These are phyloP conservation scores for Cyclocybe aegerita DNA, from an alignment of 768 basidiomycete genomes.

Conservation along the genomic window DNA sequence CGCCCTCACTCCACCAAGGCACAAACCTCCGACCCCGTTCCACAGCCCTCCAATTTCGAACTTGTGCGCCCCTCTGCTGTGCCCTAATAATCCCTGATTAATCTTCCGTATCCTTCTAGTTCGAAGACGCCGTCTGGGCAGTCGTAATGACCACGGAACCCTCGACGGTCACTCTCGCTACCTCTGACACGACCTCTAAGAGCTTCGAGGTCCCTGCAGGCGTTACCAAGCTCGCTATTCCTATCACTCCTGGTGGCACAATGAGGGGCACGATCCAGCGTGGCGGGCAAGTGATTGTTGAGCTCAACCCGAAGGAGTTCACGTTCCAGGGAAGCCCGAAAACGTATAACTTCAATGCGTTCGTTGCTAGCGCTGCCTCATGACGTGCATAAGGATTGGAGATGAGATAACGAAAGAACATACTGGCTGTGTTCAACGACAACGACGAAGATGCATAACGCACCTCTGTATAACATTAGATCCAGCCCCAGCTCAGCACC, in stretches of 20 bases:
- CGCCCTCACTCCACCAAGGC: conserved; percentile 62
- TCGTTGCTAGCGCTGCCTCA: conserved; percentile 43
- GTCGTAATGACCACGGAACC: conserved; percentile 61
- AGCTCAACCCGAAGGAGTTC: conserved; percentile 50
- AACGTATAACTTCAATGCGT: conserved; percentile 72
- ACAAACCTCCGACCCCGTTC: conserved; percentile 51
- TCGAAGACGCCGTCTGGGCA: conserved; percentile 66
- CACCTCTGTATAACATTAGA: too few species aligned
- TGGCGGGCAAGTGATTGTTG: conserved; percentile 43
- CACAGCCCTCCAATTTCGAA: conserved; percentile 55
- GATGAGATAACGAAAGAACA: too few species aligned
- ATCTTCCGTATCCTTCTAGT: conserved; percentile 30
- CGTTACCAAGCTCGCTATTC: conserved; percentile 58
- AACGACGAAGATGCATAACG: too few species aligned
- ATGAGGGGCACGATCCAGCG: conserved; percentile 52
- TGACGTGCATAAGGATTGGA: background rate
- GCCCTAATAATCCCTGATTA: conserved; percentile 6
- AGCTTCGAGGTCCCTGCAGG: conserved; percentile 56
- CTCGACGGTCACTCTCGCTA: conserved; percentile 55
- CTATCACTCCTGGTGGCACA: conserved; percentile 49
- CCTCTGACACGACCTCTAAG: conserved; percentile 39
- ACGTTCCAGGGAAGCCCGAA: conserved; percentile 51
- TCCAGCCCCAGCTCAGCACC: too few species aligned
- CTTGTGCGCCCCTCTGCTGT: conserved; percentile 41
- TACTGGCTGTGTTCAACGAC: too few species aligned